phyloP scores from a whole-genome alignment of 495 filamentous ascomycete genomes.

The Neurospora africana region DNA sequence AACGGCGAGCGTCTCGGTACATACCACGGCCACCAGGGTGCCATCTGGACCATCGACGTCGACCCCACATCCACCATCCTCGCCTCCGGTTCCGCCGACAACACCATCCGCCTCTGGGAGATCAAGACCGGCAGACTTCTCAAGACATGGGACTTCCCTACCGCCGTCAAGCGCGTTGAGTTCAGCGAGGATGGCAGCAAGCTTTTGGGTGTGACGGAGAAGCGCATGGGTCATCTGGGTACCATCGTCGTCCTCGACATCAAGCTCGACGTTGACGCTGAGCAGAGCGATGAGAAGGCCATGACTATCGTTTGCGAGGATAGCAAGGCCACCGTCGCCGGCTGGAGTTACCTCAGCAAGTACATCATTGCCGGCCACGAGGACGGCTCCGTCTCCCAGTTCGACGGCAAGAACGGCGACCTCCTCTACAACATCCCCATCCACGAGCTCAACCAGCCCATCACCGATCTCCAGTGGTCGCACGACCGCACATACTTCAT shows the following conservation, averaged over 20 bases:
- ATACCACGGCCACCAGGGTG: conserved; percentile 93
- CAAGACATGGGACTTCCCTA: conserved; percentile 94
- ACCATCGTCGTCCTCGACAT: conserved; percentile 89
- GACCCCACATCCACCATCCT: conserved; percentile 89
- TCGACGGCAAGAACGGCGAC: conserved; percentile 87
- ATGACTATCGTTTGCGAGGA: conserved; percentile 83
- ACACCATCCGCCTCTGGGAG: conserved; percentile 96
- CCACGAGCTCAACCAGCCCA: conserved; percentile 72
- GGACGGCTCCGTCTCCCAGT: conserved; percentile 88
- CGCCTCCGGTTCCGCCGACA: conserved; percentile 92
- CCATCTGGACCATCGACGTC: conserved; percentile 97
- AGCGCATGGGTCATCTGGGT: conserved; percentile 89
- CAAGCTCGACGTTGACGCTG: conserved; percentile 63
- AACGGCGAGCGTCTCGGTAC: conserved; percentile 93
- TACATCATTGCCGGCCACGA: conserved; percentile 98
- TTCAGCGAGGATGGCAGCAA: conserved; percentile 86
- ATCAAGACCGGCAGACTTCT: conserved; percentile 84
- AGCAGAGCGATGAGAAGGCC: conserved; percentile 69
- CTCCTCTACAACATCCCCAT: conserved; percentile 64
- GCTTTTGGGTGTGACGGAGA: conserved; percentile 89
- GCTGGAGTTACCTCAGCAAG: conserved; percentile 82
- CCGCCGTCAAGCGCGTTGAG: conserved; percentile 91
- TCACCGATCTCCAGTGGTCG: conserved; percentile 93
- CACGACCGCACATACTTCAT: conserved; percentile 93
- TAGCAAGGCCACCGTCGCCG: conserved; percentile 93